Base-by-base conservation (phyloP, 805 yeast genomes). In the Yamadazyma philogaea region DNA sequence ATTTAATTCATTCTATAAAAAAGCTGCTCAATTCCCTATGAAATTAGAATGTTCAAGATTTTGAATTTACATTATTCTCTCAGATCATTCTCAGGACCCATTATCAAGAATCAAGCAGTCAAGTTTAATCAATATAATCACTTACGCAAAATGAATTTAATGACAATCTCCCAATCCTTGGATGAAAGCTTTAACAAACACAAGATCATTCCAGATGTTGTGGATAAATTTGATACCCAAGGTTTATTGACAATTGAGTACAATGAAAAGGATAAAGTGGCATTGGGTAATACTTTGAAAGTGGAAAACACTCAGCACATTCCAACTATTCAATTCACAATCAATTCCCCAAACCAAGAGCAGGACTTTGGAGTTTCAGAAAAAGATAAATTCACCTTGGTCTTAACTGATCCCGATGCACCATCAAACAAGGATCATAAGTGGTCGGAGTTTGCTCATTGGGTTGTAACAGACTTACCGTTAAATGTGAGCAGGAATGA, bases 321-420 rank as follows among this genome's bases (percentile, higher is more conserved):
- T 34, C 96, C 96, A 27, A 52, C 61, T 24, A 70, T 89, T 43
- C 84, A 82, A 49, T 80, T 85, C 63, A 78, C 89, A 12, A 67
- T 81, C 48, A 71, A 74, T 50, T 65, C 74, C 30, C 68, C 74
- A 14, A 43, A 43, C 14, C 63, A 66, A 41, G 72, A 74, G 33
- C 57, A 62, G 16, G 72, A 70, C 27, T 53, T 72, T 49, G 72
- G 68, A 48, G 64, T 75, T 30, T 55, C 66, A 12, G 52, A 61
- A 18, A 61, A 71, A 19, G 83, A 80, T 50, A 64, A 74, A 39
- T 89, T 84, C 65, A 79, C 93, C 8, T 66, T 90, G 50, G 85
- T 86, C 2, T 52, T 89, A 50, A 90, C 96, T 6, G 96, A 89
- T 62, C 97, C 97, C 1, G 96, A 89, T 68, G 96, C 96, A 6